Base-by-base conservation (phyloP, 768 basidiomycete species). In the Trametes cinnabarina region DNA sequence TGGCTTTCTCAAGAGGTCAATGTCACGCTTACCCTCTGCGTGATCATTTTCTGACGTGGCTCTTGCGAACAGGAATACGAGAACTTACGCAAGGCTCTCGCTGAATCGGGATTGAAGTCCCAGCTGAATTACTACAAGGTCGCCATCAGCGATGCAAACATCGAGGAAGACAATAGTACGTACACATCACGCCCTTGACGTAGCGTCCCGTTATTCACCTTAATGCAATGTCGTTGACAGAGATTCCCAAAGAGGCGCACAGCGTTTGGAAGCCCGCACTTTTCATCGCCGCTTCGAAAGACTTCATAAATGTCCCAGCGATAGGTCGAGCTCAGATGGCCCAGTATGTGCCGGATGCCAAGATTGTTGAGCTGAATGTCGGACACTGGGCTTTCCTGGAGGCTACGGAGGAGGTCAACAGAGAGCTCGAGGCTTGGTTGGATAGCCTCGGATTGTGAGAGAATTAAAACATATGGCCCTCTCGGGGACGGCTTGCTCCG, bases 361-460 rank as follows among this genome's bases (percentile, higher is more conserved):
- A 71, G 17, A 52, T 71, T 3, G 66, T 60, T 51, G 74, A 75
- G 40, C 70, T 76, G 12, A 69, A 76, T 20, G 60, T 65, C 0
- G 74, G 72, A 1, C 78, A 79, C 48, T 80, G 76, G 74, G 55
- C 65, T 10, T 67, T 68, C 1, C 39, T 78, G 53, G 73, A 73
- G 43, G 66, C 61, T 17, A 63, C 72, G 0, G 69, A 72, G 30
- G 7, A 32, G 23, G 58, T 77, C 22, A 78, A 76, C 43, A 44
- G 61, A 1, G 69, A 63, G 14, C 67, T 78, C 32, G 65, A 71
- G 37, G 57, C 53, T 10, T 79, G 76, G 75, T 51, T 68, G n/a
- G 47, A 41, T 15, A 47, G 19, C 12, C 39, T 55, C 15, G 3
- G 30, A 44, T 15, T 14, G 37, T 14, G n/a, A 19, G 41, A 39